phyloP scores from a whole-genome alignment of 2,329 filamentous ascomycete species.

The Pseudogymnoascus sp. region DNA sequence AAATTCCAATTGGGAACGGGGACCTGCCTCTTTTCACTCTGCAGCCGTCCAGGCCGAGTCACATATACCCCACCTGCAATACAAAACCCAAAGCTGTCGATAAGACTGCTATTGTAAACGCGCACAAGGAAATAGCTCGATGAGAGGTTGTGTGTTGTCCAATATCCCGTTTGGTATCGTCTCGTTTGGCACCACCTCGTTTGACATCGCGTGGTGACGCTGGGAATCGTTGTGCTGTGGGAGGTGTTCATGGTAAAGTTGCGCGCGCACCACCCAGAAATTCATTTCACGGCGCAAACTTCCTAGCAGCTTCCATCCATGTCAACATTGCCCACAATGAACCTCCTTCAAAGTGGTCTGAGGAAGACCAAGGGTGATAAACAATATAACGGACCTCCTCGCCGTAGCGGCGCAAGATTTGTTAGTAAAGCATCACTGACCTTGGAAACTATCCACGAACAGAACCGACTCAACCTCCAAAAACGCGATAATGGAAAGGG shows the following conservation, averaged over 20 bases:
- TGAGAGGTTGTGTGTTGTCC: not conserved
- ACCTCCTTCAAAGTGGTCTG: conserved; percentile 25
- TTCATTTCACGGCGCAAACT: not conserved
- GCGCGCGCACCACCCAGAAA: not conserved
- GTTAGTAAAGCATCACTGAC: conserved; percentile 54
- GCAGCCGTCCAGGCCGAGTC: conserved; percentile 3
- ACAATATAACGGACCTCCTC: conserved; percentile 25
- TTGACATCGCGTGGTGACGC: not conserved
- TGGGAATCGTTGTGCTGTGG: not conserved
- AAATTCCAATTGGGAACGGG: conserved; percentile 6
- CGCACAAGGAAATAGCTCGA: not conserved
- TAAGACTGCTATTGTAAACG: not conserved
- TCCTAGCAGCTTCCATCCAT: not conserved
- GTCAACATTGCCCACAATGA: conserved; percentile 16
- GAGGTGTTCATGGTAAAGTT: not conserved
- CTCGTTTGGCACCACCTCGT: not conserved
- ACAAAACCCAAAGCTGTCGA: not conserved
- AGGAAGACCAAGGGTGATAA: conserved; percentile 24
- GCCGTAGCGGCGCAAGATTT: conserved; percentile 32
- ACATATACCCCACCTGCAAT: not conserved
- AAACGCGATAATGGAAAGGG: conserved; percentile 35
- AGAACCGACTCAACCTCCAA: conserved; percentile 47
- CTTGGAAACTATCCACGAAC: conserved; percentile 53
- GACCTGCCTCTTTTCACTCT: not conserved
- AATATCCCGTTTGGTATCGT: not conserved